Evolutionary conservation across 2,329 filamentous ascomycete species (phyloP).

Genomic region (Pestalotiopsis sp.): DNA sequence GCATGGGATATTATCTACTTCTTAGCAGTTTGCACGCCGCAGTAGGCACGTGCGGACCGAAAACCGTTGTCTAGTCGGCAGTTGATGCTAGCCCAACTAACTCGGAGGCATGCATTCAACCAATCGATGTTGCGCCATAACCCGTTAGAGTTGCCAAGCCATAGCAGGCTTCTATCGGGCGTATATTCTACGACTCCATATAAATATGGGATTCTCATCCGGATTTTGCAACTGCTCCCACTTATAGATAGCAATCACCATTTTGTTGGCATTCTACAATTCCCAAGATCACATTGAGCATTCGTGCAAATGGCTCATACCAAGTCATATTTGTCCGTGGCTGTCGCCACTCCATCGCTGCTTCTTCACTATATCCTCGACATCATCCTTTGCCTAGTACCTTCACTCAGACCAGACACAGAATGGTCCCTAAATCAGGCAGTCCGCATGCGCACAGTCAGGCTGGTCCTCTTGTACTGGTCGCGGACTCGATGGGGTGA

Average conservation of each 20-base stretch:
- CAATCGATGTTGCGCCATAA: neutral
- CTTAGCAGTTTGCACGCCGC: neutral
- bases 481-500: neutral
- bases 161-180: neutral
- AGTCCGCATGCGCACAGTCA: slow-evolving; percentile 1
- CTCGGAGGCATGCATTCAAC: neutral
- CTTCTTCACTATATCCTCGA: neutral
- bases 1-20: neutral
- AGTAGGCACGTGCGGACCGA: neutral
- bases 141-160: neutral
- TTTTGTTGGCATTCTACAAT: neutral
- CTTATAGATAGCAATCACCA: neutral
- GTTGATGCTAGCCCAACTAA: neutral
- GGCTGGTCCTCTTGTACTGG: neutral
- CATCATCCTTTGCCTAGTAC: neutral
- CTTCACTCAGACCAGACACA: neutral
- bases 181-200: neutral
- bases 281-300: neutral
- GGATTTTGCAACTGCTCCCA: neutral
- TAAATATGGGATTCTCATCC: neutral
- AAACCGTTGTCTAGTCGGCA: neutral
- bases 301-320: neutral
- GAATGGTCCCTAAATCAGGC: slow-evolving; percentile 3
- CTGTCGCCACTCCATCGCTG: neutral
- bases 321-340: neutral